These are phyloP conservation scores for Yamadazyma laniorum DNA, from an alignment of 805 yeast genomes.

Conservation along the genomic window DNA sequence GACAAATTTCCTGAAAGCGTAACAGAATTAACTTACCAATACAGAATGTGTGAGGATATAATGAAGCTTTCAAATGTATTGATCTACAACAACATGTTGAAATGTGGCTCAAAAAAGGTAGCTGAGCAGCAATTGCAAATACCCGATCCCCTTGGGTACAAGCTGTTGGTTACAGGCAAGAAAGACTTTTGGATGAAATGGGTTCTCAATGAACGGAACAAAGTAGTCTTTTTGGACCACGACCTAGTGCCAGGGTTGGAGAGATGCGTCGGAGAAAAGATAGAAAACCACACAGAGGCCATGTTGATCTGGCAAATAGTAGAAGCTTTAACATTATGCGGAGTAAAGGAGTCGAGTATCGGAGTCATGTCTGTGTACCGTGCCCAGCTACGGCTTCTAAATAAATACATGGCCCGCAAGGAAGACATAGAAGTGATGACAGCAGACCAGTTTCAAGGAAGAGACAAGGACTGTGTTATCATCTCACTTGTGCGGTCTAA, in stretches of 20 bases:
- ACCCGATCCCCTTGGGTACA: conserved; percentile 34
- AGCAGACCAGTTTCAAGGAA: conserved; percentile 94
- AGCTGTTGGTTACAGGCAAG: conserved; percentile 9
- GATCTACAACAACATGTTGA: conserved; percentile 71
- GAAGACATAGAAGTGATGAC: conserved; percentile 74
- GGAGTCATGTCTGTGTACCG: conserved; percentile 91
- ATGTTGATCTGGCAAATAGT: conserved; percentile 61
- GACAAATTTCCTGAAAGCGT: conserved; percentile 72
- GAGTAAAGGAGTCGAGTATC: conserved; percentile 56
- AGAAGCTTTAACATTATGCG: conserved; percentile 54
- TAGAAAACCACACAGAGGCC: conserved; percentile 75
- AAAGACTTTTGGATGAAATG: conserved; percentile 52
- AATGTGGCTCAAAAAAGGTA: conserved; percentile 69
- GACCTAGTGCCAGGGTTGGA: conserved; percentile 66
- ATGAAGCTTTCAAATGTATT: conserved; percentile 79
- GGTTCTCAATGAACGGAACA: conserved; percentile 52
- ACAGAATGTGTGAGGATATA: conserved; percentile 89
- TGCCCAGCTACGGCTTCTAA: conserved; percentile 58
- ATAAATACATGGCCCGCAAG: conserved; percentile 22
- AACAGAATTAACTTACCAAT: conserved; percentile 77
- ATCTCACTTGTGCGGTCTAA: conserved; percentile 89
- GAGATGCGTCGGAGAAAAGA: conserved; percentile 54
- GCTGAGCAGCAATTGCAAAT: conserved; percentile 56
- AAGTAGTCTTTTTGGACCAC: conserved; percentile 78
- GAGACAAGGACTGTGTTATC: conserved; percentile 89